A percentile compares a stretch with the other conserved stretches of the same genome.
Evolutionary conservation across 371 early-diverging fungal species (phyloP).

Genomic region (Lichtheimia ornata): DNA sequence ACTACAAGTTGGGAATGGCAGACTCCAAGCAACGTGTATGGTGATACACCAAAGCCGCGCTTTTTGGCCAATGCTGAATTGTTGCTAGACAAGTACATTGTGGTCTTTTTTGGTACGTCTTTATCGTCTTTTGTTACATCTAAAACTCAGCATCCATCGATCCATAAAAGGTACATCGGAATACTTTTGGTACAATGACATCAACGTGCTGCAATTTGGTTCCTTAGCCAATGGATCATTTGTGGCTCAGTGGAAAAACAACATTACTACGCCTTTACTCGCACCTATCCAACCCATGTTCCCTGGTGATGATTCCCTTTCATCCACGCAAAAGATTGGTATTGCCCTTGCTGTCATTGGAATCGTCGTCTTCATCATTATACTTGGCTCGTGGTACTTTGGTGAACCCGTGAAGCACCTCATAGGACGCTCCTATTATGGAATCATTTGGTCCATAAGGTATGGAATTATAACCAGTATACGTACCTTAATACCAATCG

Average conservation of each 20-base stretch:
- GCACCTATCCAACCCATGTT: neutral
- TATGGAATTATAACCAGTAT: neutral
- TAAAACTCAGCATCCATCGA: neutral
- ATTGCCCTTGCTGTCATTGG: conserved; percentile 4
- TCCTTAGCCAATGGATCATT: neutral
- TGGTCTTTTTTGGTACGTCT: conserved; percentile 5
- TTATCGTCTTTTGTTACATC: neutral
- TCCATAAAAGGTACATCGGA: conserved; percentile 5
- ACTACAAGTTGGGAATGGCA: conserved; percentile 4
- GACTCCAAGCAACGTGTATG: neutral
- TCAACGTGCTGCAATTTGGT: neutral
- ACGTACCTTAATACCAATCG: too few species aligned
- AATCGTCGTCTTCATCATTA: neutral
- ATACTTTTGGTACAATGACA: conserved; percentile 15
- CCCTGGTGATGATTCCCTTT: neutral
- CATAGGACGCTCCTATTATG: conserved; percentile 7
- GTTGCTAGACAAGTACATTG: conserved; percentile 1
- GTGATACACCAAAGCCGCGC: conserved; percentile 8
- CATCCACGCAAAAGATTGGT: neutral
- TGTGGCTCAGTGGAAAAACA: neutral
- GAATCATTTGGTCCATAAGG: conserved; percentile 7
- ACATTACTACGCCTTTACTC: neutral
- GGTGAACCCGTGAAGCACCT: conserved; percentile 1
- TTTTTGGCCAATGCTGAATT: conserved; percentile 6
- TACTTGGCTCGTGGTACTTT: conserved; percentile 4